Base-by-base conservation (phyloP, 75 land plant genomes). In the Selaginella tamariscina region DNA sequence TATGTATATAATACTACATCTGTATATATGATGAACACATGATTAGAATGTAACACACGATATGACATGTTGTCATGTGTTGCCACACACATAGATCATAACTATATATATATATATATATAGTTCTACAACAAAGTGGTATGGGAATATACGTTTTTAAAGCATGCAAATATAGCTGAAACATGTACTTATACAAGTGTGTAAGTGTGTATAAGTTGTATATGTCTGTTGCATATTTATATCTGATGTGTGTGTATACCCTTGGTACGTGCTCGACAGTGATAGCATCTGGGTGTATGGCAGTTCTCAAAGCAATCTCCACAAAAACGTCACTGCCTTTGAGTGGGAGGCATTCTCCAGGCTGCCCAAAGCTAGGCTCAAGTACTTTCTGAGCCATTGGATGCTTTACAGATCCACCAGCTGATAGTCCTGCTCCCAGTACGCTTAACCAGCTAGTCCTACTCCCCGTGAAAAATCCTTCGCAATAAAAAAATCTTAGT, bases 301-400 rank as follows among this genome's bases (percentile, higher is more conserved):
- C 18, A 59, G 26, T 59, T 23, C 62, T 21, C 62, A 59, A 21
- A 5, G 24, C 62, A 59, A 59, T 59, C 21, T 59, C 62, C 27
- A 59, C 26, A n/a, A 59, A 59, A 21, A 59, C 62, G n/a, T 59
- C 21, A n/a, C 62, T 59, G 8, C 62, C 62, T 23, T 21, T 27
- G 23, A 59, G 26, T 21, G 62, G 62, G 8, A 59, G 26, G 26
- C 62, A 59, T n/a, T 27, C 8, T 2, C 62, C 62, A 2, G 62
- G 62, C 26, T 59, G n/a, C 9, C 62, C 62, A 59, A 8, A 59
- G 62, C 62, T 59, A 5, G 62, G 62, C 62, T 59, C 62, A 8
- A 59, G 21, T 2, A 59, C 62, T 23, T 23, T 27, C 9, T 59
- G 62, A 59, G 62, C 62, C 62, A 59, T 59, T 5, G 62, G 62